Percentiles rank a stretch among this genome's conserved stretches.
These are phyloP conservation scores for Boletus speciosus DNA, from an alignment of 768 basidiomycete species.

Conservation along the genomic window DNA sequence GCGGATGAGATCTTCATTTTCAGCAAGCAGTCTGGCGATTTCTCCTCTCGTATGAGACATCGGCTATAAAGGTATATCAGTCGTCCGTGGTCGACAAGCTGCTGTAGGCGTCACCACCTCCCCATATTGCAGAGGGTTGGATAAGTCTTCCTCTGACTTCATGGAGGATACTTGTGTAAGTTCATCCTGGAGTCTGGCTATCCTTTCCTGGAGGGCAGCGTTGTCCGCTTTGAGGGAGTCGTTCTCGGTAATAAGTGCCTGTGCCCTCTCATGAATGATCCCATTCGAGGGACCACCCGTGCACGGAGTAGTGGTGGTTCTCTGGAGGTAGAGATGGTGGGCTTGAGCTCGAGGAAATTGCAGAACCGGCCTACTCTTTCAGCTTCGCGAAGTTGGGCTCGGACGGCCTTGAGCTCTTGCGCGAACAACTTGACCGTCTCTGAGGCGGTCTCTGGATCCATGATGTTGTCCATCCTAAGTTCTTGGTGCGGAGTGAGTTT, in stretches of 20 bases:
- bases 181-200: conserved; percentile 15
- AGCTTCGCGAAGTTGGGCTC: conserved; percentile 22
- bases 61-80: conserved; percentile 11
- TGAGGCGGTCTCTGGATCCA: conserved; percentile 25
- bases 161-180: conserved; percentile 4
- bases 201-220: conserved; percentile 9
- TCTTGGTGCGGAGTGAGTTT: neutral
- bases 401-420: conserved; percentile 23
- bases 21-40: conserved; percentile 11
- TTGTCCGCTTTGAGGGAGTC: conserved; percentile 20
- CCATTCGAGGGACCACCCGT: neutral
- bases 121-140: neutral
- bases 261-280: conserved; percentile 4
- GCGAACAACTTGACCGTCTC: conserved; percentile 26
- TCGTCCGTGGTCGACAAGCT: neutral
- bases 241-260: conserved; percentile 16
- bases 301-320: conserved; percentile 2
- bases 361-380: conserved; percentile 12
- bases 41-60: conserved; percentile 8
- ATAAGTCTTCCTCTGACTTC: conserved; percentile 16
- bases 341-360: neutral
- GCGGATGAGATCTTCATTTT: conserved; percentile 13
- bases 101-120: conserved; percentile 3
- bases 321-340: conserved; percentile 5
- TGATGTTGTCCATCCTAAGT: conserved; percentile 16